phyloP scores from a whole-genome alignment of 2,329 filamentous ascomycete species.

The Hypoxylon sp. region DNA sequence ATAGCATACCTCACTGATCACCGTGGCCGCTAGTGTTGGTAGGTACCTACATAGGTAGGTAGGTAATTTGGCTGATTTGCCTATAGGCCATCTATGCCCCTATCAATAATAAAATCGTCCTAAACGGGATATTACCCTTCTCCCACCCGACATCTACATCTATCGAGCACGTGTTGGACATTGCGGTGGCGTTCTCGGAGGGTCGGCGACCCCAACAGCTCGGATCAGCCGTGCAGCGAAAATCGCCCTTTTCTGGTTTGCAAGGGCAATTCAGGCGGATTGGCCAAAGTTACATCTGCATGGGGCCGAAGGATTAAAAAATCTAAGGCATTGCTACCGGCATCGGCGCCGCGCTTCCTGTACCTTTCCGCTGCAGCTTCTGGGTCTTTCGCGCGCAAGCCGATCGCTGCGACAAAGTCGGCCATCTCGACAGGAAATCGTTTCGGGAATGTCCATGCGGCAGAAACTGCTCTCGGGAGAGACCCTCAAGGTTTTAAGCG shows the following conservation, averaged over 20 bases:
- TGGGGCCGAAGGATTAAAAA: slow-evolving; percentile 12
- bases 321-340: slow-evolving; percentile 32
- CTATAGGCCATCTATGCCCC: not conserved
- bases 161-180: slow-evolving; percentile 9
- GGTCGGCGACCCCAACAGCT: slow-evolving; percentile 34
- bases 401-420: slow-evolving; percentile 11
- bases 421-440: not conserved
- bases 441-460: slow-evolving; percentile 2
- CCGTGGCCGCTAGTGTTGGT: not conserved
- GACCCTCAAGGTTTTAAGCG: slow-evolving; percentile 6
- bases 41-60: too few species aligned
- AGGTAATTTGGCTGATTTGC: not conserved
- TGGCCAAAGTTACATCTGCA: slow-evolving; percentile 36
- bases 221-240: slow-evolving; percentile 38
- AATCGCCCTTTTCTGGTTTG: slow-evolving; percentile 22
- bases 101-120: not conserved
- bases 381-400: slow-evolving; percentile 1
- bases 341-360: slow-evolving; percentile 38
- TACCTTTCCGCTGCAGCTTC: slow-evolving; percentile 15
- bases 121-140: not conserved
- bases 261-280: slow-evolving; percentile 45
- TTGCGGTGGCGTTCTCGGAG: slow-evolving; percentile 19
- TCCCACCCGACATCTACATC: slow-evolving; percentile 11
- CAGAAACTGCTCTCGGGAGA: slow-evolving; percentile 8
- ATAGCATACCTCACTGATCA: too few species aligned